Percentiles rank a stretch among this genome's conserved stretches.
phyloP scores from a whole-genome alignment of 2,329 filamentous ascomycete genomes.

The Chaetoscypha palmicola region DNA sequence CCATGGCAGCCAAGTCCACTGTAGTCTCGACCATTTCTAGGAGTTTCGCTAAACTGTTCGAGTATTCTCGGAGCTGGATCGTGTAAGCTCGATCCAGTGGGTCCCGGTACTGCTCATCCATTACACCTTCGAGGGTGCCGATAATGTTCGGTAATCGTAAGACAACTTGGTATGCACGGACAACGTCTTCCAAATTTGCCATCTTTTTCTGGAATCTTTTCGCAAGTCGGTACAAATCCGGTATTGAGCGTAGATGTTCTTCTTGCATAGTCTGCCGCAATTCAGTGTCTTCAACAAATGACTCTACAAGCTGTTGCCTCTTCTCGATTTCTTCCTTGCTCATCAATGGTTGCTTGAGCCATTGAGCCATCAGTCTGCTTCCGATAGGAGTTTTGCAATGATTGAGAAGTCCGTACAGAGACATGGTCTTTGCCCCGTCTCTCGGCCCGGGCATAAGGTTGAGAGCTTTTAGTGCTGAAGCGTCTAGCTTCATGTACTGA shows the following conservation, averaged over 20 bases:
- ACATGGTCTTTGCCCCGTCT: slow-evolving; percentile 97
- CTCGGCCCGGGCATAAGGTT: slow-evolving; percentile 95
- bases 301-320: slow-evolving; percentile 88
- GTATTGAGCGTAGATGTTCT: slow-evolving; percentile 85
- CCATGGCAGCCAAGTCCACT: slow-evolving; percentile 87
- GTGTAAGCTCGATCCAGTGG: slow-evolving; percentile 85
- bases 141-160: slow-evolving; percentile 89
- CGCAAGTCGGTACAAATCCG: slow-evolving; percentile 85
- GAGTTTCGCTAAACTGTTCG: slow-evolving; percentile 73
- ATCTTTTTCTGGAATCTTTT: slow-evolving; percentile 92
- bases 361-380: slow-evolving; percentile 83
- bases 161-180: slow-evolving; percentile 88
- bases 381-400: slow-evolving; percentile 97
- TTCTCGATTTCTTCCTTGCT: slow-evolving; percentile 80
- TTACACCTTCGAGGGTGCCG: slow-evolving; percentile 80
- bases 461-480: slow-evolving; percentile 84
- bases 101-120: slow-evolving; percentile 89
- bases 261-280: slow-evolving; percentile 95
- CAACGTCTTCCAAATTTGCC: slow-evolving; percentile 91
- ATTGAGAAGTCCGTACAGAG: slow-evolving; percentile 85
- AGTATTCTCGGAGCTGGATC: slow-evolving; percentile 67
- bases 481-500: slow-evolving; percentile 97
- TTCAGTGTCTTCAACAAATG: slow-evolving; percentile 88
- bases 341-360: slow-evolving; percentile 98
- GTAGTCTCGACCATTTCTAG: slow-evolving; percentile 99